A percentile compares a stretch with the other conserved stretches of the same genome.
Evolutionary conservation across 441 rosid species (phyloP).

Genomic region (Aquilaria agallochum): DNA sequence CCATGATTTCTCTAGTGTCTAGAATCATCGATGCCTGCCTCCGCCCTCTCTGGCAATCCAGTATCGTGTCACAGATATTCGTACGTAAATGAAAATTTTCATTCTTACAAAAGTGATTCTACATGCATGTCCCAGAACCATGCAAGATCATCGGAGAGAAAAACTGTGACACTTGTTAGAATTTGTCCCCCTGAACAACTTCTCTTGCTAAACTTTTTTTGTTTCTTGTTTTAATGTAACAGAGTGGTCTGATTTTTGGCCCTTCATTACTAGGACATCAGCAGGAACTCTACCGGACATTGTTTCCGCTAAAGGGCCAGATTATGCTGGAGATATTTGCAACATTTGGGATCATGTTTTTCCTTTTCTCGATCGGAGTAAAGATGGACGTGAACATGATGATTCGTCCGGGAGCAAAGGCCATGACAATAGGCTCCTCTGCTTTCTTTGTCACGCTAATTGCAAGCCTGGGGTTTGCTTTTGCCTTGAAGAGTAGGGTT

Average conservation of each 20-base stretch:
- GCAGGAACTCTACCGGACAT: neutral
- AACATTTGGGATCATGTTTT: slow-evolving; percentile 28
- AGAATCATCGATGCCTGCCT: too few relatives aligned
- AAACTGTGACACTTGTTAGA: too few relatives aligned
- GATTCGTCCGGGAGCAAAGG: slow-evolving; percentile 24
- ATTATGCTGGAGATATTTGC: slow-evolving; percentile 18
- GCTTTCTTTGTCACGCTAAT: slow-evolving; percentile 11
- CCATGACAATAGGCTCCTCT: slow-evolving; percentile 20
- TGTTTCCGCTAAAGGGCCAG: slow-evolving; percentile 26
- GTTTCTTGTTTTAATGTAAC: neutral
- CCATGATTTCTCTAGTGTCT: too few relatives aligned
- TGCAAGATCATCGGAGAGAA: too few relatives aligned
- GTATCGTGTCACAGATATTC: too few relatives aligned
- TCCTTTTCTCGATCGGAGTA: slow-evolving; percentile 24
- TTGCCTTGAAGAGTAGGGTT: slow-evolving; percentile 3
- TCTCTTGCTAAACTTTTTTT: too few relatives aligned
- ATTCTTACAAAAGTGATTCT: too few relatives aligned
- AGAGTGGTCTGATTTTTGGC: slow-evolving; percentile 38
- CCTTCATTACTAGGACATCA: slow-evolving; percentile 26
- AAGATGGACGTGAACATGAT: slow-evolving; percentile 24
- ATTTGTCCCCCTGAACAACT: too few relatives aligned
- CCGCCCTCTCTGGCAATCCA: too few relatives aligned
- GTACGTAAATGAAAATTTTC: too few relatives aligned
- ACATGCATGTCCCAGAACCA: too few relatives aligned
- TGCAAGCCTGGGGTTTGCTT: neutral